Base-by-base conservation (phyloP, 2,329 filamentous ascomycete species). In the Tothia fuscella region DNA sequence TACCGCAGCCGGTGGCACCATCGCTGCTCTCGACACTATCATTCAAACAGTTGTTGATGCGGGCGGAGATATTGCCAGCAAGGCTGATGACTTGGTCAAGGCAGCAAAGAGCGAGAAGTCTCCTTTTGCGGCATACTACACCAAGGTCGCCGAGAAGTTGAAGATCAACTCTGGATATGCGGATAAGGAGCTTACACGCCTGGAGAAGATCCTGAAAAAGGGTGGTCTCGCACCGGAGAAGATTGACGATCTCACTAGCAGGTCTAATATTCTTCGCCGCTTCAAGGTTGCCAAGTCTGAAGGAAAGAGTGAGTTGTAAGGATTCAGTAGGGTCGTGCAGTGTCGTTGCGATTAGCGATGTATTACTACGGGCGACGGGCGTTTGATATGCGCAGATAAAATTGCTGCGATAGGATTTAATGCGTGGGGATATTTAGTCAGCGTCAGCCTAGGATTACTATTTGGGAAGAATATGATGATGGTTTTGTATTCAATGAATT, bases 61-160 rank as follows among this genome's bases (percentile, higher is more conserved):
- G 12, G 76, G 77, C 34, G 78, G 78, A 38, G 67, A 55, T 38
- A 63, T 84, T 42, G 67, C 74, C 33, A 76, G 80, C 48, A 74
- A 86, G 17, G 70, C 76, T 25, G 70, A 71, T 32, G 81, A 93
- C 63, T 71, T 82, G 41, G 80, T 81, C 68, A 80, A 81, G 66
- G 74, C 77, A 47, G 79, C 79, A 17, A 71, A 72, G 52, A 60
- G 91, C 40, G 75, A 80, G 65, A 78, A 38, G 21, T 22, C 19
- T 13, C 9, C 20, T 4, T 93, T 89, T 57, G 85, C 85, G 35
- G 74, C 88, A 64, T 98, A 98, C 75, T 96, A 98, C 63, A 71
- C 91, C 60, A 85, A 84, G 60, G 87, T 93, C 42, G 82, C 91
- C 47, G 76, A 84, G 59, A 96, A 95, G 77, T 67, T 91, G 49